Evolutionary conservation across 345 rosid genomes (phyloP), one percentile per base, ranked within the genome.

Genomic region (Physaria fendleri): DNA sequence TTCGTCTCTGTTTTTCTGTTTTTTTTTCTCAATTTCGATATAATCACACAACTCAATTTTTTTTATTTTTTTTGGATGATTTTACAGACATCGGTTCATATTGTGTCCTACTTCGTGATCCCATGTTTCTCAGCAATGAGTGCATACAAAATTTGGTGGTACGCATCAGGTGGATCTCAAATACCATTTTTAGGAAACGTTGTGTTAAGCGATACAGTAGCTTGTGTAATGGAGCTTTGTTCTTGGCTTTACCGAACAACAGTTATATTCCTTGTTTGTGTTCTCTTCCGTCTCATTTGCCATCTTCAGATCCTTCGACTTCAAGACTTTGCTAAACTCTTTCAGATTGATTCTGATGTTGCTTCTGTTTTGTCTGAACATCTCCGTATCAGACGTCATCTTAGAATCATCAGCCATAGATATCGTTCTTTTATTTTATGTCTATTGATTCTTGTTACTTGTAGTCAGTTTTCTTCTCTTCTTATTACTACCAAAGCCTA

Each of bases 61-160:
- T 51, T 6, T 8, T 10, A 13, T 27, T 15, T 15, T 1, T 44
- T 44, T 4, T 8, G n/a, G n/a, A n/a, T n/a, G n/a, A n/a, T 66
- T 21, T 16, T 75, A 77, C 87, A 89, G 97, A 79, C 89, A 30
- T 93, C 99, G 35, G 45, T 86, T 65, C 82, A 76, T 65, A 72
- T 93, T 34, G 77, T 93, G 9, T 75, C 72, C 14, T 16, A 74
- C 44, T 93, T 93, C 59, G 95, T 79, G 62, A 63, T 78, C 6
- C 95, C 97, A 0, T 86, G 97, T 67, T 83, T 89, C 54, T 1
- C 75, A 53, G 85, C 82, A 29, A 94, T 86, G 71, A 71, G 76
- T 28, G 94, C 91, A 27, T 93, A 93, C 78, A 93, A 93, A 71
- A 84, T 85, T 59, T 93, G 99, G 99, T 88, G 97, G 98, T 88